Base-by-base conservation (phyloP, 352 stramenopile species). In the Globisporangium lucens region DNA sequence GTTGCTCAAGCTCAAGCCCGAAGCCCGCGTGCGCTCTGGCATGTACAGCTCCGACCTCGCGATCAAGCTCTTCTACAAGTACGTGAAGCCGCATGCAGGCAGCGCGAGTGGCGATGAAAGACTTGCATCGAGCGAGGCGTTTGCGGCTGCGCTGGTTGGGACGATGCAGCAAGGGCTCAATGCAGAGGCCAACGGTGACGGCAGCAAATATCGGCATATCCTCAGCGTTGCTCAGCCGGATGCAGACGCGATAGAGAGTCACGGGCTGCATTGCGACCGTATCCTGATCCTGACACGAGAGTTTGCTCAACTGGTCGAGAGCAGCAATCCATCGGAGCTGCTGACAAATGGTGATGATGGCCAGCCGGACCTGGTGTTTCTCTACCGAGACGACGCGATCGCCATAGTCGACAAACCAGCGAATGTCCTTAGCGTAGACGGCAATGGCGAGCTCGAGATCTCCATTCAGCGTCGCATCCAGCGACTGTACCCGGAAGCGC, bases 371-470 rank as follows among this genome's bases (percentile, higher is more conserved):
- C 72, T 65, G 1, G 5, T 30, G 0, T 72, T 89, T n/a, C 27
- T 91, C 13, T 85, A 82, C 70, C 70, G 62, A 35, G 85, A 91
- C 52, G 77, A 87, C 35, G 66, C 73, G 1, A 60, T 93, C 49
- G 59, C 82, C 12, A 82, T 91, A 5, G 74, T 94, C 15, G 57
- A 89, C 56, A 94, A 94, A 17, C 80, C 81, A 0, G 61, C 76
- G 1, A 79, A 83, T 38, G 55, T 90, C 46, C 67, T 86, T 35
- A 92, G 76, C 56, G 83, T 94, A 3, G 80, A 89, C 22, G 79
- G 80, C 20, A 84, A 72, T 3, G 63, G 78, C 20, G 56, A 66
- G 3, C 24, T 76, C 12, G 61, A 75, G 4, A 30, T 71, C 9
- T 94, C 85, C 20, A 61, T 91, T 20, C 79, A 89, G 63, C 66